Evolutionary conservation across 164 flowering plant species (phyloP).

Genomic region (Taxillus chinensis): DNA sequence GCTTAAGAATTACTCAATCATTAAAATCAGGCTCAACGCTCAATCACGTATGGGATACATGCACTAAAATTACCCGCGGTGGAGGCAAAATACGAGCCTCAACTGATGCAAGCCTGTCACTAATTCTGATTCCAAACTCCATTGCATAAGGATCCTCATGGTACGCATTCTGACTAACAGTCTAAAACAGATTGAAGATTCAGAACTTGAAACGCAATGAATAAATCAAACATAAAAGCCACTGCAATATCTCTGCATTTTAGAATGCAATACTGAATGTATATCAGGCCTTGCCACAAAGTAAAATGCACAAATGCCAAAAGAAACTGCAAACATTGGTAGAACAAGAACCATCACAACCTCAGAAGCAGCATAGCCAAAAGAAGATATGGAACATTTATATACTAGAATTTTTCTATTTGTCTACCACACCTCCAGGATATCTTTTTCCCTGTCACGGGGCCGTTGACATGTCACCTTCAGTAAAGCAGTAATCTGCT

Average conservation of each 20-base stretch:
- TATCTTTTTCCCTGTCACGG: constrained; percentile 33
- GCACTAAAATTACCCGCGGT: constrained; percentile 41
- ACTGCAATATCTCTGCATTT: too few species aligned
- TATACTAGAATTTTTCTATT: too few species aligned
- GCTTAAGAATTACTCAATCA: not conserved
- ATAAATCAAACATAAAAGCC: too few species aligned
- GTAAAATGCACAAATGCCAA: too few species aligned
- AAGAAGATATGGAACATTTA: too few species aligned
- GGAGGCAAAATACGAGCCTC: constrained; percentile 72
- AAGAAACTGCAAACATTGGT: too few species aligned
- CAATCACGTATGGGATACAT: not conserved
- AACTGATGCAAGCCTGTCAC: constrained; percentile 41
- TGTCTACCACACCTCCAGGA: constrained; percentile 31
- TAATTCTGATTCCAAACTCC: constrained; percentile 51
- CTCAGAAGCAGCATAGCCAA: too few species aligned
- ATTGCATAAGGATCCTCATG: constrained; percentile 45
- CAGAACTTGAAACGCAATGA: not conserved
- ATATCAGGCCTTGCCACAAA: too few species aligned
- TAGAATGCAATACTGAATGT: too few species aligned
- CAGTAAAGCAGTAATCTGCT: constrained; percentile 50
- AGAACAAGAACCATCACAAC: too few species aligned
- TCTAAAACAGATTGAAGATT: constrained; percentile 21
- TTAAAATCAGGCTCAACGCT: not conserved
- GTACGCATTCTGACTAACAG: constrained; percentile 40
- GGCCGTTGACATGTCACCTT: constrained; percentile 67